These are phyloP conservation scores for Yarrowia sp. DNA, from an alignment of 805 yeast genomes.

Conservation along the genomic window DNA sequence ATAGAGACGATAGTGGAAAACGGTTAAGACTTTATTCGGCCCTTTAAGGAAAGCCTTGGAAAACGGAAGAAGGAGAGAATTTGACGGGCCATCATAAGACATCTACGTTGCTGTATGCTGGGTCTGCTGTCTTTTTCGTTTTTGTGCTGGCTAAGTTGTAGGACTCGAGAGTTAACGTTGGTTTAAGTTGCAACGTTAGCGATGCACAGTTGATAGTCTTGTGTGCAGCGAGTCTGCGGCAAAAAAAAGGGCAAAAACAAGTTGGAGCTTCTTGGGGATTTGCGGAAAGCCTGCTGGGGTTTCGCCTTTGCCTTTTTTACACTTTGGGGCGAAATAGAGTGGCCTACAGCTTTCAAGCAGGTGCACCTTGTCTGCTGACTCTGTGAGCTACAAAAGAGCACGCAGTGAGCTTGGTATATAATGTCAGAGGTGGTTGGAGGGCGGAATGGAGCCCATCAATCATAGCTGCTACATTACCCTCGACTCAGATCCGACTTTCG, in stretches of 20 bases:
- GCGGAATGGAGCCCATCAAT: constrained; percentile 1
- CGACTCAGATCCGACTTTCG: background rate
- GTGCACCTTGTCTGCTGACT: constrained; percentile 38
- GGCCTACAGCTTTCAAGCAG: constrained; percentile 37
- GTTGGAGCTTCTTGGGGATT: background rate
- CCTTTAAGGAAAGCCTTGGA: too few species aligned
- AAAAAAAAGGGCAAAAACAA: constrained; percentile 12
- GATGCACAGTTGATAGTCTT: constrained; percentile 8
- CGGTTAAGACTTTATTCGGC: too few species aligned
- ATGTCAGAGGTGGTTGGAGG: constrained; percentile 22
- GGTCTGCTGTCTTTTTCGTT: background rate
- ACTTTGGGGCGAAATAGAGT: constrained; percentile 16
- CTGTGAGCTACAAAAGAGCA: constrained; percentile 23
- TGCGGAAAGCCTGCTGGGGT: constrained; percentile 4
- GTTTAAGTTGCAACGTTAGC: constrained; percentile 32
- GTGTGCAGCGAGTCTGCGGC: background rate
- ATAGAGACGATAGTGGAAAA: too few species aligned
- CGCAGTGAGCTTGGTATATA: constrained; percentile 25
- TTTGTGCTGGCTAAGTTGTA: background rate
- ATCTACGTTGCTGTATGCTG: too few species aligned
- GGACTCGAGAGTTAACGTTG: constrained; percentile 15
- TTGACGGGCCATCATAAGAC: too few species aligned
- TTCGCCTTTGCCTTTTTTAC: constrained; percentile 25
- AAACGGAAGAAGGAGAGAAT: too few species aligned
- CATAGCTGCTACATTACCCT: background rate